These are phyloP conservation scores for Cantharellus cinnabarinus DNA, from an alignment of 768 basidiomycete species.

Conservation along the genomic window DNA sequence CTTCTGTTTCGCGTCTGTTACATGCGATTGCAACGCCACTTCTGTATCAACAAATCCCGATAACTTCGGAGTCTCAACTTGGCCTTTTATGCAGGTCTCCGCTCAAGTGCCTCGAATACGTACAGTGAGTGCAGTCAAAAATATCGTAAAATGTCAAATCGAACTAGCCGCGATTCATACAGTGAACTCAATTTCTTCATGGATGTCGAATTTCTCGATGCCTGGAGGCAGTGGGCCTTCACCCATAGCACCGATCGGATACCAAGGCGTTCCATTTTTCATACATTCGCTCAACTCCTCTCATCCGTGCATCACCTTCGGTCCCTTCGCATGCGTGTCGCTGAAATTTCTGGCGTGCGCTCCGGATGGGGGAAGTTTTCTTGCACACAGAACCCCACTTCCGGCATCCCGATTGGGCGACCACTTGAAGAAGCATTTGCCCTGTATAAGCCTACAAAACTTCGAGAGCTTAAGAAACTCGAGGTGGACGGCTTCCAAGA, in stretches of 20 bases:
- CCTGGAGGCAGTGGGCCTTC: neutral
- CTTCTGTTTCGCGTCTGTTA: neutral
- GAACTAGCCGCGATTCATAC: neutral
- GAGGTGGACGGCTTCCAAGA: neutral
- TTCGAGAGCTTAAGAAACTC: neutral
- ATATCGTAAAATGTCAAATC: constrained; percentile 11
- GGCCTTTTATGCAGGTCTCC: neutral
- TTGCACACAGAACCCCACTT: neutral
- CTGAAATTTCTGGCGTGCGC: neutral
- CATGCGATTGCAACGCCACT: neutral
- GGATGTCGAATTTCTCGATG: neutral
- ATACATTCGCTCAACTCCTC: neutral
- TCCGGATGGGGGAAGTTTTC: neutral
- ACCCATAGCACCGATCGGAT: neutral
- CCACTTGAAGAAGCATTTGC: neutral
- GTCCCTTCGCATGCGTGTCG: neutral
- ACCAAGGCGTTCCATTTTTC: neutral
- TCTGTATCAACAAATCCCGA: neutral
- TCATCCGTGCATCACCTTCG: neutral
- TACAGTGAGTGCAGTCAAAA: neutral
- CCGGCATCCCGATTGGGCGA: neutral
- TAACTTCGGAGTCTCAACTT: neutral
- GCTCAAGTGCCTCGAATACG: neutral
- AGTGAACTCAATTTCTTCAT: neutral
- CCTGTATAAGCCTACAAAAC: neutral